Evolutionary conservation across 2,329 filamentous ascomycete genomes (phyloP), one percentile per base, ranked within the genome.

Genomic region (Phaeosphaeria sp.): DNA sequence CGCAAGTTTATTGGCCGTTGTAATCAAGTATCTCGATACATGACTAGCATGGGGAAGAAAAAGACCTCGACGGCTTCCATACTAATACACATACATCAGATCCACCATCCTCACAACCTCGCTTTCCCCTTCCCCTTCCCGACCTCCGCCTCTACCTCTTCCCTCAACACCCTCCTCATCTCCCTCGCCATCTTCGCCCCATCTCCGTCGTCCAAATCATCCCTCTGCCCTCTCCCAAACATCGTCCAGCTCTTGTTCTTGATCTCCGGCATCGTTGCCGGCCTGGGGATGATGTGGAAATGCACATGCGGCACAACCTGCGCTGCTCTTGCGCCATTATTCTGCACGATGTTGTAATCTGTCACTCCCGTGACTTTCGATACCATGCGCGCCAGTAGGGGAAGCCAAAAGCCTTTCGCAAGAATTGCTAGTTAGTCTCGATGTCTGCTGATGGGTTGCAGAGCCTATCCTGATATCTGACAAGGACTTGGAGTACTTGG

Each of bases 301-400:
- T 99, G 94, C 49, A 96, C 89, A 77, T 98, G 94, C 21, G 90
- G 90, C 1, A 98, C 93, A 17, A 97, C 92, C 79, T 98, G 94
- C 1, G 93, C 93, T 1, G 94, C 94, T 30, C 92, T 87, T 3
- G 89, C 89, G 17, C 85, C 92, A 68, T 97, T 98, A 75, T 98
- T 98, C 81, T 98, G 94, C 54, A 98, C 92, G 27, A 98, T 88
- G 77, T 99, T 99, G 90, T 94, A 98, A 79, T 97, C 93, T 50
- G 83, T 83, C 1, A 92, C 86, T 10, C 89, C 90, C 2, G 89
- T 91, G 0, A 88, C 87, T 51, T 82, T 83, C 30, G 87, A 84
- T 39, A 97, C 83, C 0, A 91, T 90, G 20, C 86, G 81, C 18
- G 90, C 91, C 2, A 97, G 80, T 3, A 94, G 77, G 33, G 91